phyloP scores from a whole-genome alignment of 2,329 filamentous ascomycete species.

The Sarocladiaceae sp. region DNA sequence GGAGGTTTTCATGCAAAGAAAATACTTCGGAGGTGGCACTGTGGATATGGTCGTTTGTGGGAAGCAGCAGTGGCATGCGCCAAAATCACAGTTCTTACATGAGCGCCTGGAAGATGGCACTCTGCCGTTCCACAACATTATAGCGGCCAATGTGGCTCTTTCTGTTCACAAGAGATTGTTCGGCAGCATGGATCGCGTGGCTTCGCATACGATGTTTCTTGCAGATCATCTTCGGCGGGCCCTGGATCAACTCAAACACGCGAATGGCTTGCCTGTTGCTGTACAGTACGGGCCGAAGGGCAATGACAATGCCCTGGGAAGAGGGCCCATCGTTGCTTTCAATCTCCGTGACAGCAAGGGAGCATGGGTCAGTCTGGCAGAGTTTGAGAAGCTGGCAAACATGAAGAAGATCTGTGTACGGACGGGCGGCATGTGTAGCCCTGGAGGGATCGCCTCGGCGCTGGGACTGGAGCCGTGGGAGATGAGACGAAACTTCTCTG shows the following conservation, averaged over 20 bases:
- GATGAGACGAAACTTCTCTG: slow-evolving; percentile 76
- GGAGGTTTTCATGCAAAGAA: slow-evolving; percentile 56
- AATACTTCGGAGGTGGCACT: slow-evolving; percentile 90
- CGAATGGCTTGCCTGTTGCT: slow-evolving; percentile 61
- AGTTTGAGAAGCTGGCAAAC: slow-evolving; percentile 80
- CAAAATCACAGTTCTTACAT: slow-evolving; percentile 66
- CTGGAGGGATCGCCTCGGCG: slow-evolving; percentile 71
- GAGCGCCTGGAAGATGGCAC: slow-evolving; percentile 87
- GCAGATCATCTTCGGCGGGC: slow-evolving; percentile 50
- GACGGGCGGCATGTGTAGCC: slow-evolving; percentile 87
- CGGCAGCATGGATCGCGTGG: slow-evolving; percentile 61
- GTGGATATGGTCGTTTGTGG: slow-evolving; percentile 79
- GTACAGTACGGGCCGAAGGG: slow-evolving; percentile 43
- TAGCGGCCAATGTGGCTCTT: slow-evolving; percentile 73
- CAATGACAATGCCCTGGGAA: slow-evolving; percentile 23
- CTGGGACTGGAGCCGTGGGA: slow-evolving; percentile 74
- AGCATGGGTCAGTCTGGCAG: slow-evolving; percentile 71
- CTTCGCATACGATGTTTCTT: slow-evolving; percentile 64
- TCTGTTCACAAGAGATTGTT: slow-evolving; percentile 63
- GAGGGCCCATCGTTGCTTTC: slow-evolving; percentile 77
- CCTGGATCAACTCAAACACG: slow-evolving; percentile 57
- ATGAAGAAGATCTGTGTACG: slow-evolving; percentile 77
- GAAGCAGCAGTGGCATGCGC: slow-evolving; percentile 77
- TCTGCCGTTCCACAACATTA: slow-evolving; percentile 81
- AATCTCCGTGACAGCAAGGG: slow-evolving; percentile 67